Conservation (phyloP, 2,329 filamentous ascomycete species). For the Venturia oleaginea region DNA sequence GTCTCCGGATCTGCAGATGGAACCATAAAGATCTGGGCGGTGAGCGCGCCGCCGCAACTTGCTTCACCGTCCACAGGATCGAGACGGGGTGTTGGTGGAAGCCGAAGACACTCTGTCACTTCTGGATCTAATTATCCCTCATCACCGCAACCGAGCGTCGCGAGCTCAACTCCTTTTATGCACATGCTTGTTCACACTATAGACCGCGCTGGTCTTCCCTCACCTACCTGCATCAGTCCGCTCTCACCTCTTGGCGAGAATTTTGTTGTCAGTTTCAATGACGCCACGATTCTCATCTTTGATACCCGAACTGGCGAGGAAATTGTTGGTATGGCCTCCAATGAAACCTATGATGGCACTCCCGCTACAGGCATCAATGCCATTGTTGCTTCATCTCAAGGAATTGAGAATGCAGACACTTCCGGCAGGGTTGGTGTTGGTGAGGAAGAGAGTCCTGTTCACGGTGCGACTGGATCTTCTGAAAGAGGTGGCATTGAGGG, state of each 20-base stretch:
- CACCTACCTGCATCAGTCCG: slow-evolving; percentile 87
- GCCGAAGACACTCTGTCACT: slow-evolving; percentile 84
- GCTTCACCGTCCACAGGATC: slow-evolving; percentile 62
- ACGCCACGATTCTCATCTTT: slow-evolving; percentile 84
- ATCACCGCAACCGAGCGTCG: slow-evolving; percentile 79
- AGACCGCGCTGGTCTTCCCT: slow-evolving; percentile 56
- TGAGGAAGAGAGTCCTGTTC: slow-evolving; percentile 65
- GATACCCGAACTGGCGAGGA: slow-evolving; percentile 89
- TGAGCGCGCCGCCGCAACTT: slow-evolving; percentile 80
- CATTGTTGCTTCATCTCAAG: slow-evolving; percentile 77
- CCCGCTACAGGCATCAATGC: slow-evolving; percentile 77
- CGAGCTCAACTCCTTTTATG: slow-evolving; percentile 77
- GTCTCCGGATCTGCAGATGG: slow-evolving; percentile 88
- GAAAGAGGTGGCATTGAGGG: slow-evolving; percentile 71
- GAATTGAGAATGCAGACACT: slow-evolving; percentile 53
- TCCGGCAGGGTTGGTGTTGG: slow-evolving; percentile 27
- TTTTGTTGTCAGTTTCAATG: slow-evolving; percentile 88
- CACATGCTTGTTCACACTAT: slow-evolving; percentile 86
- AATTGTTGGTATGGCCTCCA: slow-evolving; percentile 82
- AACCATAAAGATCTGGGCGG: slow-evolving; percentile 85
- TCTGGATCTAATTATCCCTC: slow-evolving; percentile 87
- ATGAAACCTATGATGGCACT: slow-evolving; percentile 88
- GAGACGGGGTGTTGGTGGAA: slow-evolving; percentile 60
- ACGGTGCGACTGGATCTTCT: slow-evolving; percentile 73
- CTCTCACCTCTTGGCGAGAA: slow-evolving; percentile 73